phyloP scores from a whole-genome alignment of 331 rosid genomes.

The Pyrus hybrid region DNA sequence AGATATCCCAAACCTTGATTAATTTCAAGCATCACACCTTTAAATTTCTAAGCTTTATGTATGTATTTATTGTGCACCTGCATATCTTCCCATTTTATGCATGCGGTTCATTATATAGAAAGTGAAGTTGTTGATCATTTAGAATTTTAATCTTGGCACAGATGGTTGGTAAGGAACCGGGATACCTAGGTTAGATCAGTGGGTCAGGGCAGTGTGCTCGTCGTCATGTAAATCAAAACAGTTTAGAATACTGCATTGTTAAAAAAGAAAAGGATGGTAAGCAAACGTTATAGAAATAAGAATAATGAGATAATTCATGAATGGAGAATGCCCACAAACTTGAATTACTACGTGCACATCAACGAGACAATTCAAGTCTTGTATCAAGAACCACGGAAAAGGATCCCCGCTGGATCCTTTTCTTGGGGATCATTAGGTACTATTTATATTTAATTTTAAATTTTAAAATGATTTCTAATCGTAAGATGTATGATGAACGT shows the following conservation, averaged over 20 bases:
- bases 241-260: too few species aligned
- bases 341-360: constrained; percentile 2
- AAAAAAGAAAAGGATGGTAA: too few species aligned
- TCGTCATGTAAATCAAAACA: too few species aligned
- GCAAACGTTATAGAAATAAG: not conserved
- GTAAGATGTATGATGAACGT: too few species aligned
- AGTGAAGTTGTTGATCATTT: not conserved
- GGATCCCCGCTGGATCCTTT: too few species aligned
- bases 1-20: not conserved
- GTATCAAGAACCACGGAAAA: too few species aligned
- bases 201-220: accelerated
- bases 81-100: too few species aligned
- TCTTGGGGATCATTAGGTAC: too few species aligned
- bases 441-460: too few species aligned
- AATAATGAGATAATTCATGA: not conserved
- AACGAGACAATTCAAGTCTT: not conserved
- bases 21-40: not conserved
- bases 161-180: not conserved
- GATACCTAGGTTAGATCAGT: too few species aligned
- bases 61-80: not conserved
- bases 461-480: too few species aligned
- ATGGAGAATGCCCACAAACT: not conserved
- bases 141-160: not conserved
- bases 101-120: not conserved
- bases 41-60: not conserved